phyloP scores from a whole-genome alignment of 2,329 filamentous ascomycete species.

The Monosporascus sp. region DNA sequence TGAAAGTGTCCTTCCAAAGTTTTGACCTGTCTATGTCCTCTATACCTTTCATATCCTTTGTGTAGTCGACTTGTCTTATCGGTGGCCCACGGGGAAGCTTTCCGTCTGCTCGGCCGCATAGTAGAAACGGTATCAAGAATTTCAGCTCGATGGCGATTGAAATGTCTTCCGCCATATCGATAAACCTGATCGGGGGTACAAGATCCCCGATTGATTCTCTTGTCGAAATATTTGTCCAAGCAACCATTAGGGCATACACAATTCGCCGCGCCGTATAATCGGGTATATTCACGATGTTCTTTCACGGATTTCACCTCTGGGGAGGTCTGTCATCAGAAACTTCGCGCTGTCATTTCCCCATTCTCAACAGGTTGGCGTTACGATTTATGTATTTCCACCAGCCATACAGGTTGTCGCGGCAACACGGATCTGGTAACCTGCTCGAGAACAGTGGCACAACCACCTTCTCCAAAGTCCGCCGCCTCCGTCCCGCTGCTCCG shows the following conservation, averaged over 20 bases:
- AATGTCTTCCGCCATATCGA: conserved; percentile 23
- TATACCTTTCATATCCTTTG: conserved; percentile 5
- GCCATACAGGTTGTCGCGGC: background rate
- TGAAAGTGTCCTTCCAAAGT: conserved; percentile 17
- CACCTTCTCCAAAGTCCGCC: background rate
- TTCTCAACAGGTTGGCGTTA: background rate
- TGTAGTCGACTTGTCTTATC: conserved; percentile 3
- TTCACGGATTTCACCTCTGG: no score
- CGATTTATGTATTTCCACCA: background rate
- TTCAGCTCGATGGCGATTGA: conserved; percentile 29
- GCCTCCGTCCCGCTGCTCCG: background rate
- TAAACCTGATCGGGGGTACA: background rate
- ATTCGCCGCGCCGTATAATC: no score
- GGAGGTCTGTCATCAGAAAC: background rate
- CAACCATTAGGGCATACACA: no score
- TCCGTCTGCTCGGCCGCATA: background rate
- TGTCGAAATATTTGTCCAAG: no score
- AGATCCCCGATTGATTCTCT: no score
- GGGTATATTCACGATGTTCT: no score
- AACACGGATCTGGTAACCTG: background rate
- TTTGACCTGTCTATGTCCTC: background rate
- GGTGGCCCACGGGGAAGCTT: background rate
- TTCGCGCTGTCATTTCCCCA: background rate
- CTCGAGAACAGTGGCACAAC: background rate
- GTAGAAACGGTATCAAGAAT: conserved; percentile 24